Evolutionary conservation across 164 flowering plant species (phyloP).

Genomic region (Tetracentron sinense): DNA sequence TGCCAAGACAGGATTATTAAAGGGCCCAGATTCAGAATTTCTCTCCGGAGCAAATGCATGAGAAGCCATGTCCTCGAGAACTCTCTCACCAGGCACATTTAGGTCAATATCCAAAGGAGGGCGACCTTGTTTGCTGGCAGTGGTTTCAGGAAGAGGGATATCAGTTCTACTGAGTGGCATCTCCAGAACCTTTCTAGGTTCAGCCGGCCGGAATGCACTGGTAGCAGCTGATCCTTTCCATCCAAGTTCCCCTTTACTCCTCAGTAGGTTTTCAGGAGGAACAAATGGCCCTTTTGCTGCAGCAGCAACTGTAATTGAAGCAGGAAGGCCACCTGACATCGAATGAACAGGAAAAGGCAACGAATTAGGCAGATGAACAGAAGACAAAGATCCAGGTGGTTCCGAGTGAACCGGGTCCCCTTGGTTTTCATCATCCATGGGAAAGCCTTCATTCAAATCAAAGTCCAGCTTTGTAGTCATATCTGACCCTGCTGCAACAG

Average conservation of each 20-base stretch:
- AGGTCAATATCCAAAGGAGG: constrained; percentile 67
- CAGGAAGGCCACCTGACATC: constrained; percentile 35
- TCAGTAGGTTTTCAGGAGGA: constrained; percentile 63
- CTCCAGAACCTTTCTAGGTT: constrained; percentile 66
- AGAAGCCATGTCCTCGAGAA: constrained; percentile 51
- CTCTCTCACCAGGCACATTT: constrained; percentile 74
- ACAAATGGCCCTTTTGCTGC: constrained; percentile 86
- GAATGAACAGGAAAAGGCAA: constrained; percentile 42
- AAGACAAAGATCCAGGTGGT: constrained; percentile 24
- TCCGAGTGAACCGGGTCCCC: constrained; percentile 33
- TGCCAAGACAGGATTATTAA: constrained; percentile 13
- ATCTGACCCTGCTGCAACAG: constrained; percentile 38
- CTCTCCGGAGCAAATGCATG: constrained; percentile 21
- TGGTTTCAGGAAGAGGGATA: constrained; percentile 23
- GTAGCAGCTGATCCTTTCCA: constrained; percentile 99
- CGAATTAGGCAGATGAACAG: constrained; percentile 33
- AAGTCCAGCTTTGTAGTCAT: constrained; percentile 55
- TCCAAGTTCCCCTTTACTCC: constrained; percentile 60
- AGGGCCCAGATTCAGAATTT: constrained; percentile 10
- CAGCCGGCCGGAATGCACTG: constrained; percentile 97
- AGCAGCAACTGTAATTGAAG: constrained; percentile 82
- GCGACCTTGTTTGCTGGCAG: constrained; percentile 44
- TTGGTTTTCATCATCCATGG: constrained; percentile 58
- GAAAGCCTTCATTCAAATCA: constrained; percentile 89
- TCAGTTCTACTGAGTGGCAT: constrained; percentile 22